Base-by-base conservation (phyloP, 805 yeast genomes). In the Wickerhamiella bombiphila region DNA sequence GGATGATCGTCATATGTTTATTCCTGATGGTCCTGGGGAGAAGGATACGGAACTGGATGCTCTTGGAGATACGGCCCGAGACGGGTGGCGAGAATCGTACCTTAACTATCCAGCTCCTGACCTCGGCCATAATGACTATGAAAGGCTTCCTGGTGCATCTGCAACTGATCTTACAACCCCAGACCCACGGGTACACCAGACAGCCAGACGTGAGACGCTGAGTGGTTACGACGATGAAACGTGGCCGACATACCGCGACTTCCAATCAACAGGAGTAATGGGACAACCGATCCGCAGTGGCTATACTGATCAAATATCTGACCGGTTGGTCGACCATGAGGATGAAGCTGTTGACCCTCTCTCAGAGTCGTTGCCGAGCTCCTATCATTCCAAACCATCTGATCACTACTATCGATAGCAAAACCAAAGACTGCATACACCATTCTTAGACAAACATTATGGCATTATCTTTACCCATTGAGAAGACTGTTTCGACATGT, bases 1-100 rank as follows among this genome's bases (percentile, higher is more conserved):
- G 50, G 98, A 91, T 58, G 98, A 91, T 55, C 74, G 98, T 56
- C 91, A 80, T 36, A 80, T 95, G n/a, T 91, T 91, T 57, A 80
- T 91, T 54, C 55, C 46, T 41, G 57, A 43, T 15, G 41, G 41
- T 24, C 45, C 48, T 42, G 29, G 42, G 34, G 36, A 41, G 28
- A 44, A 45, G 22, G 76, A 68, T 42, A 63, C 75, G 42, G 88
- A 79, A 58, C 66, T 79, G 45, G 73, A 73, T 53, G 88, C 80
- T 1, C 65, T 79, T 37, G 86, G 85, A 22, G 79, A 77, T 51
- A 43, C 58, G 36, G 68, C 56, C 39, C 43, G 57, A 38, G 59
- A 53, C 34, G 60, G 59, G 11, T 50, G 51, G 41, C 42, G 51
- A 6, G 50, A 45, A 35, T 45, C 53, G 9, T 45, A 43, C 34